Base-by-base conservation (phyloP, 768 basidiomycete species). In the Cystofilobasidium bisporidii region DNA sequence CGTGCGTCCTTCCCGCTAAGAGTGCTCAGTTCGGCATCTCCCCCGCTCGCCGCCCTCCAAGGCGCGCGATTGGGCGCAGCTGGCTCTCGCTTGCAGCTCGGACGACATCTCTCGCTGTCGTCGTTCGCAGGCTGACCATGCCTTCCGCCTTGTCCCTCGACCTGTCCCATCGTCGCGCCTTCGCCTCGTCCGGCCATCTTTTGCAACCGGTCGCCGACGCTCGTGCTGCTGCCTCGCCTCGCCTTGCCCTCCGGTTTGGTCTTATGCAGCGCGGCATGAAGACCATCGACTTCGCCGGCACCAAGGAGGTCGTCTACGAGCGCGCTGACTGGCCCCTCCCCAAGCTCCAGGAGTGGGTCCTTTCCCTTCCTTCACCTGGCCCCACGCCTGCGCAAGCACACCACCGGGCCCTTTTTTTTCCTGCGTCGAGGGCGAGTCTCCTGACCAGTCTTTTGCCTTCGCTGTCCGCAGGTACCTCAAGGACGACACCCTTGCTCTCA, bases 401-500 rank as follows among this genome's bases (percentile, higher is more conserved):
- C n/a, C n/a, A n/a, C n/a, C n/a, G n/a, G 43, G 18, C 26, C 40
- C 47, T 26, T 24, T 26, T 66, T 32, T 26, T 22, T 47, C 18
- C 32, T 30, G 11, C 3, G 18, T 47, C 4, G 18, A n/a, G n/a
- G n/a, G n/a, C n/a, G n/a, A n/a, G n/a, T n/a, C n/a, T n/a, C n/a
- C 41, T 30, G 20, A 60, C 22, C 28, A 24, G 30, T 45, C 17
- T 33, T 33, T 11, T 33, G 15, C 45, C 55, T 18, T 48, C 15
- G 53, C 43, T 24, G n/a, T 47, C 36, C 28, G 15, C 69, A 78
- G 77, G 69, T 99, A 94, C 84, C 96, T 99, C 84, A 98, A 98
- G 81, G 88, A 98, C 76, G 96, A 99, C 79, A 97, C 93, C 72
- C 89, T 99, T 64, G 94, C 94, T 71, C 86, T 99, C 79, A 98